Evolutionary conservation across 768 basidiomycete genomes (phyloP).

Genomic region (Trametes punicea): DNA sequence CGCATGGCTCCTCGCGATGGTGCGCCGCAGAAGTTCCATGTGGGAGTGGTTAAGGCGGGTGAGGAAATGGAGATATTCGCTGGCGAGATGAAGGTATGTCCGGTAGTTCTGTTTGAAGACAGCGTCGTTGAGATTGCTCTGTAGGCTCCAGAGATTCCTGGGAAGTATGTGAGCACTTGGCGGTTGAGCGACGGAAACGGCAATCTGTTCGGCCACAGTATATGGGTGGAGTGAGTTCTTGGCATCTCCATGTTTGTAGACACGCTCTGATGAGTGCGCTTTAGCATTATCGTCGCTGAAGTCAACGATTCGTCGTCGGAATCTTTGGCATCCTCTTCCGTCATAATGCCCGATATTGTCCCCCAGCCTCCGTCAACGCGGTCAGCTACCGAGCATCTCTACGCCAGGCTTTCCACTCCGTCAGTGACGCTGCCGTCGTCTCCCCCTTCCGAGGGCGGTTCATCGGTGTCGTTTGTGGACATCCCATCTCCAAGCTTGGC

Average conservation of each 20-base stretch:
- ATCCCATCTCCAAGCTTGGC: constrained; percentile 43
- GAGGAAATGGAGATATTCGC: constrained; percentile 64
- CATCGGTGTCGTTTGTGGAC: constrained; percentile 59
- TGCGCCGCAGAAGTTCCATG: constrained; percentile 34
- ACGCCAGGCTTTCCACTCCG: constrained; percentile 15
- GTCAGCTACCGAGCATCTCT: constrained; percentile 18
- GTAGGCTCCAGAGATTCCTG: constrained; percentile 70
- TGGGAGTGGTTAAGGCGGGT: constrained; percentile 59
- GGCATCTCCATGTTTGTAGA: not conserved
- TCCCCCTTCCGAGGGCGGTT: constrained; percentile 32
- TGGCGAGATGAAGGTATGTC: constrained; percentile 65
- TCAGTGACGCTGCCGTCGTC: constrained; percentile 25
- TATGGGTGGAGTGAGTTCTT: constrained; percentile 76
- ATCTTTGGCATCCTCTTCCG: constrained; percentile 67
- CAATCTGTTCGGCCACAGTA: constrained; percentile 63
- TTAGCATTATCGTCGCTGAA: constrained; percentile 68
- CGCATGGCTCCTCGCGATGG: constrained; percentile 41
- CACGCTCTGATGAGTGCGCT: not conserved
- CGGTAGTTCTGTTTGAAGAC: not conserved
- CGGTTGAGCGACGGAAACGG: constrained; percentile 57
- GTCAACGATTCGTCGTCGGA: constrained; percentile 33
- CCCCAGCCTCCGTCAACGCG: constrained; percentile 16
- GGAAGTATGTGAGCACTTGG: constrained; percentile 78
- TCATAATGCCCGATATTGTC: constrained; percentile 58
- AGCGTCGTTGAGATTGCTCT: not conserved